Evolutionary conservation across 1,284 basidiomycete species (phyloP).

Genomic region (Trametes hirsuta): DNA sequence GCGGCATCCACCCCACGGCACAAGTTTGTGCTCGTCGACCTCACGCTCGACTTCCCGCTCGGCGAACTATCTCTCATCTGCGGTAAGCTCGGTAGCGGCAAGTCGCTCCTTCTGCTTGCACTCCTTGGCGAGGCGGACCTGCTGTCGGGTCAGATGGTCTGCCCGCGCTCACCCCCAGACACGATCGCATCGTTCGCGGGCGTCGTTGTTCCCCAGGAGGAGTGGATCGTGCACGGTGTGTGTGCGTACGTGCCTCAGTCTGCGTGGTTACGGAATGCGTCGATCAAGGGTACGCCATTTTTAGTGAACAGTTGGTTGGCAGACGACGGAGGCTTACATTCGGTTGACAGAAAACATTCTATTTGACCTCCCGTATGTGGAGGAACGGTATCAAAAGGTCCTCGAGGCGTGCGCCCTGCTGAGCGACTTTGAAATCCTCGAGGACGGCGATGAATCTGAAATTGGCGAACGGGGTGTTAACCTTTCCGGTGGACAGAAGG

Average conservation of each 20-base stretch:
- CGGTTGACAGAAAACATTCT: conserved; percentile 81
- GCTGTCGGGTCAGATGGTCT: conserved; percentile 76
- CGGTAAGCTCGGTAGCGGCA: conserved; percentile 82
- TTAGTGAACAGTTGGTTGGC: background rate
- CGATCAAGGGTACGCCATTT: conserved; percentile 69
- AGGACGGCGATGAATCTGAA: conserved; percentile 93
- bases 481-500: conserved; percentile 94
- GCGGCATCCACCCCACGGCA: conserved; percentile 71
- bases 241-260: conserved; percentile 94
- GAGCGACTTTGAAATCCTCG: conserved; percentile 86
- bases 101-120: conserved; percentile 80
- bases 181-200: conserved; percentile 63
- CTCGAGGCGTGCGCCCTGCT: conserved; percentile 73
- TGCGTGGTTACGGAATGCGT: conserved; percentile 90
- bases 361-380: conserved; percentile 84
- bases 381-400: conserved; percentile 77
- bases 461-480: conserved; percentile 87
- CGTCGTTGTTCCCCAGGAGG: conserved; percentile 46
- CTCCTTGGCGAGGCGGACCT: conserved; percentile 92
- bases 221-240: conserved; percentile 79
- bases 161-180: conserved; percentile 85
- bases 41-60: conserved; percentile 78
- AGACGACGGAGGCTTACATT: background rate
- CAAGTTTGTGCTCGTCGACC: conserved; percentile 82
- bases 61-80: conserved; percentile 83